Evolutionary conservation across 495 filamentous ascomycete species (phyloP).

Genomic region (Trichoderma virens): DNA sequence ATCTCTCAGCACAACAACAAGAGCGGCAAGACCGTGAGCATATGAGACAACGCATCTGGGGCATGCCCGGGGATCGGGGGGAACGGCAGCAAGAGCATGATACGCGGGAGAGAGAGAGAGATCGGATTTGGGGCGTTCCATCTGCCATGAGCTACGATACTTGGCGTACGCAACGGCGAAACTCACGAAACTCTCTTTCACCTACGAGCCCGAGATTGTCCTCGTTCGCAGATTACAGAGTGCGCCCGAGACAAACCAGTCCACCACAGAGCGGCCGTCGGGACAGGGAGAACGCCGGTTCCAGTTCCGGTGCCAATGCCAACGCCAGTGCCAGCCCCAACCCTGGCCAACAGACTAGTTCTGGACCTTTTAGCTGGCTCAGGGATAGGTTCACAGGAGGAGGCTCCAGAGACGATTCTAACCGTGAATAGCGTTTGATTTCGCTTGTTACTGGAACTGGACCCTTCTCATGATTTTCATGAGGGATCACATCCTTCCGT

Average conservation of each 20-base stretch:
- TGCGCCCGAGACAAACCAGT: constrained; percentile 18
- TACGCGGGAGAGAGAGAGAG: background rate
- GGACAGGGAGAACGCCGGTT: constrained; percentile 13
- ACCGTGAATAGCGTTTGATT: background rate
- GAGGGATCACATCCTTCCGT: background rate
- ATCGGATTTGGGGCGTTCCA: background rate
- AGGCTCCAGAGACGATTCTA: background rate
- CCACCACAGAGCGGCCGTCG: constrained; percentile 20
- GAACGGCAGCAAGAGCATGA: background rate
- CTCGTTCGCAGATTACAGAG: constrained; percentile 15
- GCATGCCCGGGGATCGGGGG: background rate
- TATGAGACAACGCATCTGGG: constrained; percentile 1
- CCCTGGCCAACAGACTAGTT: constrained; percentile 5
- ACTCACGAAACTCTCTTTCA: constrained; percentile 13
- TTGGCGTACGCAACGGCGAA: constrained; percentile 5
- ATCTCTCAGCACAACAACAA: background rate
- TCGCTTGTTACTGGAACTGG: background rate
- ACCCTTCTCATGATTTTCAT: background rate
- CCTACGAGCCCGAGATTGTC: constrained; percentile 16
- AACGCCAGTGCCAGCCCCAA: too few relatives aligned
- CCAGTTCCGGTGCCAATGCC: too few relatives aligned
- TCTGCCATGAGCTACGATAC: constrained; percentile 3
- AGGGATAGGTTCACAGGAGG: constrained; percentile 28
- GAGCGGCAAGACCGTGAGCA: constrained; percentile 6
- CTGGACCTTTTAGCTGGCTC: constrained; percentile 30